Base-by-base conservation (phyloP, 768 basidiomycete genomes). In the Exidia glandulosa region DNA sequence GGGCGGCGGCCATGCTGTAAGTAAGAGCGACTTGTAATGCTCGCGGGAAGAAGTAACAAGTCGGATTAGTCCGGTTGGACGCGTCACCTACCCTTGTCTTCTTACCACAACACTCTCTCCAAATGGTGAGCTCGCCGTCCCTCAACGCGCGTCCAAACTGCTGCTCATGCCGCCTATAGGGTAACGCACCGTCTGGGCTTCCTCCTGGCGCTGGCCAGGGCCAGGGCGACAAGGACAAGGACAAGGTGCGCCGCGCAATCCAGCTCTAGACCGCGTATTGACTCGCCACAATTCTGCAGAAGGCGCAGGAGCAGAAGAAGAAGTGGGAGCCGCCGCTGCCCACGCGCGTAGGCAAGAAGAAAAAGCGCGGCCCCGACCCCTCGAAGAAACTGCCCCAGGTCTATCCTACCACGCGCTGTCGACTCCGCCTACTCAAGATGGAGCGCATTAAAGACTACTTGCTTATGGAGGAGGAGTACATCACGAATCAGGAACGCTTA, bases 261-360 rank as follows among this genome's bases (percentile, higher is more conserved):
- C 12, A 7, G 9, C 14, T 25, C 50, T 14, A 13, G 16, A 4
- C 25, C 50, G 50, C 50, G 25, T 9, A 54, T 27, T 6, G 5
- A 14, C 12, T 14, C 41, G 41, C 34, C 25, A 54, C 50, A 23
- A 14, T n/a, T 13, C 25, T 27, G 27, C 50, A 69, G 60, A 75
- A 74, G 64, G 67, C 77, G 19, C 78, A 83, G 67, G 82, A 86
- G 13, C 77, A 81, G 70, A 82, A 86, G 74, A 96, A 97, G 84
- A 94, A 95, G 76, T 98, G 94, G 94, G 95, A 98, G 72, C 94
- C 95, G 7, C 95, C 95, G 67, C 82, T 96, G 61, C 94, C 95
- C 14, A 96, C 95, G 52, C 88, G 92, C 61, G 91, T 97, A 34
- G 94, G 94, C 55, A 96, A 94, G 82, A 94, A 93, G 83, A 98